phyloP scores from a whole-genome alignment of 2,329 filamentous ascomycete genomes.

The Aureobasidium sp. region DNA sequence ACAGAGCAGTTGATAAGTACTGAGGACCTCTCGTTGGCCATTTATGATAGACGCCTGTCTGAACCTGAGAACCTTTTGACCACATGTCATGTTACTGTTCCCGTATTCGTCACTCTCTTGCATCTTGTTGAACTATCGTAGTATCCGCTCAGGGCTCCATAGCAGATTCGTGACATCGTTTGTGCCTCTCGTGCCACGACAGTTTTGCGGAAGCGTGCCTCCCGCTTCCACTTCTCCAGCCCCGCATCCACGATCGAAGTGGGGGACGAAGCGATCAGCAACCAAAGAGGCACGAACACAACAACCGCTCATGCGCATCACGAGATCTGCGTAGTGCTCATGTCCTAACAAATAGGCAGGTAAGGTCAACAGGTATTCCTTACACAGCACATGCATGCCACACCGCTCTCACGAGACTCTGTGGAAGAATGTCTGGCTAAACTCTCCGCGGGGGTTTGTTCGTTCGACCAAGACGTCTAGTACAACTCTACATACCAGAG shows the following conservation, averaged over 20 bases:
- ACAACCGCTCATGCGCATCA: background rate
- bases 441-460: background rate
- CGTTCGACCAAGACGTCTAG: background rate
- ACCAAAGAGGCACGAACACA: background rate
- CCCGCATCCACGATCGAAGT: background rate
- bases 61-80: background rate
- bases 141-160: background rate
- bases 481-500: slow-evolving; percentile 1
- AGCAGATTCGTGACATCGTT: background rate
- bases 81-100: background rate
- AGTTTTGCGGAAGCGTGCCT: background rate
- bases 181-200: background rate
- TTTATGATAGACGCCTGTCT: background rate
- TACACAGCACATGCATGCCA: background rate
- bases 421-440: background rate
- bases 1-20: background rate
- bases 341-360: background rate
- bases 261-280: background rate
- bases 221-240: background rate
- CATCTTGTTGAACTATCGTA: background rate
- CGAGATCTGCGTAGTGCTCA: background rate
- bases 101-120: background rate
- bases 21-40: background rate
- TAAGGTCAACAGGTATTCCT: background rate
- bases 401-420: background rate